These are phyloP conservation scores for Termitomyces sp. DNA, from an alignment of 768 basidiomycete species.

Conservation along the genomic window DNA sequence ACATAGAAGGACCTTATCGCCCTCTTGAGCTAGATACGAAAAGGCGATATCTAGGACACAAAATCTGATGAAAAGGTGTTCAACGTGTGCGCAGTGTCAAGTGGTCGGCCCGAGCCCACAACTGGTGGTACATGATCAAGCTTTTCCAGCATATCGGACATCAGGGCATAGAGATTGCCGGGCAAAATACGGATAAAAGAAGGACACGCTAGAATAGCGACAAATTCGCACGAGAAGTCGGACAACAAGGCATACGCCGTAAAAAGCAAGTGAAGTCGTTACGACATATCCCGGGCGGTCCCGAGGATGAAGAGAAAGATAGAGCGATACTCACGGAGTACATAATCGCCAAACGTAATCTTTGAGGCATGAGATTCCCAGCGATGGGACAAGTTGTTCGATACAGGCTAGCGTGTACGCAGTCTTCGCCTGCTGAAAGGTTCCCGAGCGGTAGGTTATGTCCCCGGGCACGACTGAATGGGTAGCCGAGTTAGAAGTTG, in stretches of 20 bases:
- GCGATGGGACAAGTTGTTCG: conserved; percentile 71
- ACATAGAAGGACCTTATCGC: background rate
- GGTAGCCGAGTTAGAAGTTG: conserved; percentile 1
- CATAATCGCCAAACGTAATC: conserved; percentile 59
- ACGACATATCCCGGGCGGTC: conserved; percentile 2
- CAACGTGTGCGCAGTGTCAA: background rate
- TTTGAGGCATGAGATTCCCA: conserved; percentile 53
- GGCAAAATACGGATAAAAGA: background rate
- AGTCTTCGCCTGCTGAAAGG: conserved; percentile 36
- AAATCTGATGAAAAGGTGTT: background rate
- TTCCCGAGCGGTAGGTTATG: background rate
- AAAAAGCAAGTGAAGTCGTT: background rate
- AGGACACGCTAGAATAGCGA: background rate
- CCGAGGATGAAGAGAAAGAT: conserved; percentile 9
- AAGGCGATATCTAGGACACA: background rate
- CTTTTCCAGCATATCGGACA: background rate
- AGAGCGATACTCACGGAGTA: conserved; percentile 51
- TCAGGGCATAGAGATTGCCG: background rate
- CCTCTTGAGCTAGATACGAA: background rate
- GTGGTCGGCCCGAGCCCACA: background rate
- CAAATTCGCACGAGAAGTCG: background rate
- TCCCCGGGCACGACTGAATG: conserved; percentile 11
- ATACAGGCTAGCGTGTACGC: conserved; percentile 73
- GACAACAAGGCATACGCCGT: background rate
- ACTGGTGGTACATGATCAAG: background rate